Evolutionary conservation across 2,329 filamentous ascomycete genomes (phyloP), one percentile per base, ranked within the genome.

Genomic region (Epichloe sibirici): DNA sequence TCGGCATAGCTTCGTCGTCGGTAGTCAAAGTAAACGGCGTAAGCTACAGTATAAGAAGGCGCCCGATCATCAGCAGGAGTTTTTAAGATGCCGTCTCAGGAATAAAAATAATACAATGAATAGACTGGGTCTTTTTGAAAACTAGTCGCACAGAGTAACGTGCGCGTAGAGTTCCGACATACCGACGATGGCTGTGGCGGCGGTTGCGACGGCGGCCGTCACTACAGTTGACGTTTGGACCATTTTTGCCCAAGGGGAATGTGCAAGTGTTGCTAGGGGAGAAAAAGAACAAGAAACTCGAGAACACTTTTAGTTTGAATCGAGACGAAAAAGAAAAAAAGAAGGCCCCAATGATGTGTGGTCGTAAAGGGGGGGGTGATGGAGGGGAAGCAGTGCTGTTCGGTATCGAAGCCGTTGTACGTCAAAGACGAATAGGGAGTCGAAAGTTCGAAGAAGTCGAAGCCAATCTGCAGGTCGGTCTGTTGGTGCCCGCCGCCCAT

Each of bases 1-100:
- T 82, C 77, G 63, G 81, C 71, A 61, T 82, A 74, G 64, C 73
- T 76, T 58, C 83, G 80, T 60, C 83, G 77, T 65, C 79, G 76
- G 64, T 82, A 78, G 69, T 86, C 83, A 68, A 86, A 86, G 71
- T 83, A 86, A 60, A 79, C 66, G 57, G 77, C 81, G 63, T 86
- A 86, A 60, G 78, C 81, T 83, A 61, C 40, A 38, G 13, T 11
- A 28, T 31, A 37, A 21, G 38, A 35, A 37, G n/a, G 11, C 8
- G 34, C 1, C 11, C 28, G 38, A 25, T 42, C 21, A 40, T 47
- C 25, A 40, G 50, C 50, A 39, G 4, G 2, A 40, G 13, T 3
- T 38, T 44, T n/a, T 13, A 15, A 13, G 17, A 42, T 31, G 2
- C 39, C 17, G 17, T 13, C 31, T 37, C 9, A 40, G 4, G 8